Evolutionary conservation across 2,329 filamentous ascomycete species (phyloP).

Genomic region (Calcarisporium arbuscula): DNA sequence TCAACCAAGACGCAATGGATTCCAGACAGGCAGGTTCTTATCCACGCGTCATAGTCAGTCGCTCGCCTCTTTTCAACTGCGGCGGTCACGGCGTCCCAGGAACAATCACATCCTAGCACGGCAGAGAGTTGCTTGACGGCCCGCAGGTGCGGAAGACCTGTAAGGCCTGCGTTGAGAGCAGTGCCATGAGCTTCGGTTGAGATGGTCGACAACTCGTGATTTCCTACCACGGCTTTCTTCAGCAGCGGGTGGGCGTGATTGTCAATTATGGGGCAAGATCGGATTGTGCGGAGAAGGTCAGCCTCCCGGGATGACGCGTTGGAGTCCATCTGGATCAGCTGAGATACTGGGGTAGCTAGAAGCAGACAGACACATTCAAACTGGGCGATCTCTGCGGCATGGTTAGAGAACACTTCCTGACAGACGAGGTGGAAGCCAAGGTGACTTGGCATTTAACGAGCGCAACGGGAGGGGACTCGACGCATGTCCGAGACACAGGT

Average conservation of each 20-base stretch:
- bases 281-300: conserved; percentile 32
- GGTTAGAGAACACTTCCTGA: no score
- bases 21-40: conserved; percentile 59
- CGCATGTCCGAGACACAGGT: no score
- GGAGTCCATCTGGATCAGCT: no score
- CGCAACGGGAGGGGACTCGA: no score
- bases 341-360: no score
- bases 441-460: no score
- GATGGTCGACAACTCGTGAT: conserved; percentile 50
- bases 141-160: conserved; percentile 62
- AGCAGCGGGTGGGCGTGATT: conserved; percentile 68
- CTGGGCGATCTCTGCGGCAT: no score
- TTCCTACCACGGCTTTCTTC: conserved; percentile 38
- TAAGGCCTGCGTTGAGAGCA: conserved; percentile 55
- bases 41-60: conserved; percentile 49
- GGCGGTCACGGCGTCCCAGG: conserved; percentile 49
- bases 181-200: conserved; percentile 66
- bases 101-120: conserved; percentile 57
- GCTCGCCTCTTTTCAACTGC: conserved; percentile 35
- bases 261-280: conserved; percentile 60
- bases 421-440: no score
- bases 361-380: no score
- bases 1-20: conserved; percentile 74
- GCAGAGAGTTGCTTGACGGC: conserved; percentile 61
- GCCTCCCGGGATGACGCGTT: no score